phyloP scores from a whole-genome alignment of 345 rosid species.

The Luvunga scandens region DNA sequence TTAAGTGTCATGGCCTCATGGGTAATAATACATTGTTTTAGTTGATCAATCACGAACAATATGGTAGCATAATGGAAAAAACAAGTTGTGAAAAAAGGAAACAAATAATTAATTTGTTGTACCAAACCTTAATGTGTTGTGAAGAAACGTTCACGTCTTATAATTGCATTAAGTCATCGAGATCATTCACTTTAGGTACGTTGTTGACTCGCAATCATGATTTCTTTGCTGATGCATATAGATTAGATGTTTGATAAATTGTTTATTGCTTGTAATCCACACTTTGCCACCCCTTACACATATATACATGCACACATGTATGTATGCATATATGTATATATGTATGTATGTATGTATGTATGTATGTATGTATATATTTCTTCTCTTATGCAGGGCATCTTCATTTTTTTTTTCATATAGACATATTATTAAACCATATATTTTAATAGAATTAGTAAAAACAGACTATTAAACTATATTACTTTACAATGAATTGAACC shows the following conservation, averaged over 20 bases:
- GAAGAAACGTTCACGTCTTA: constrained; percentile 25
- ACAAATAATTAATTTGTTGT: background rate
- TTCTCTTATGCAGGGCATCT: no score
- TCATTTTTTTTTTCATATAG: no score
- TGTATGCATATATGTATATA: no score
- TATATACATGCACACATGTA: rapidly evolving
- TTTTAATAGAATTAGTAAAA: no score
- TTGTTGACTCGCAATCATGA: constrained; percentile 14
- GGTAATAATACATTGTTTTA: background rate
- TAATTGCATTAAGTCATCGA: constrained; percentile 27
- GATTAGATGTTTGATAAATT: background rate
- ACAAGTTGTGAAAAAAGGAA: background rate
- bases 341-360: no score
- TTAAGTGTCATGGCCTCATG: no score
- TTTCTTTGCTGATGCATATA: background rate
- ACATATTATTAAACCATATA: no score
- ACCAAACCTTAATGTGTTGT: constrained; percentile 29
- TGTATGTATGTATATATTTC: no score
- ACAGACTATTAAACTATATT: no score
- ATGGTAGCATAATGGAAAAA: background rate
- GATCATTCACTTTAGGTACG: constrained; percentile 19
- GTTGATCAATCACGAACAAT: constrained; percentile 2
- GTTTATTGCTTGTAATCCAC: constrained; percentile 16
- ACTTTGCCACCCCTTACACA: no score
- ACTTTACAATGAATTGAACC: no score